Percentiles rank a stretch among this genome's conserved stretches.
Evolutionary conservation across 2,329 filamentous ascomycete genomes (phyloP).

Genomic region (Aspergillus pseudoviridinutans): DNA sequence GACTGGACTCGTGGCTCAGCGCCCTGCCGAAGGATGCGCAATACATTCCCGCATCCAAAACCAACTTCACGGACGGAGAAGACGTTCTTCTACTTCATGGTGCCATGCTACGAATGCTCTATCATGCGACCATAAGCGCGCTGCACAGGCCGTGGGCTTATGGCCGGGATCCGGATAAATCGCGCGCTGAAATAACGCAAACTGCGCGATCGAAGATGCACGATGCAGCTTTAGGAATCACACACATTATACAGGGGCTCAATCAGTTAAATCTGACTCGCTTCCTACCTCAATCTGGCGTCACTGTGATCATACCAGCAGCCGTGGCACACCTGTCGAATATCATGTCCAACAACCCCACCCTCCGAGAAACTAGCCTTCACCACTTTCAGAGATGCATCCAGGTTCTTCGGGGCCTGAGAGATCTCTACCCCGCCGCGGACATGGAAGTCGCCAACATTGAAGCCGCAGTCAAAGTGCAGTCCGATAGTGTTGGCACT

Average conservation of each 20-base stretch:
- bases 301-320: slow-evolving; percentile 79
- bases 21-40: slow-evolving; percentile 66
- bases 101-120: slow-evolving; percentile 84
- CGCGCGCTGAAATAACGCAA: slow-evolving; percentile 58
- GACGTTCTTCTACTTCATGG: slow-evolving; percentile 60
- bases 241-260: slow-evolving; percentile 70
- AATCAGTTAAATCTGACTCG: slow-evolving; percentile 66
- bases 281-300: slow-evolving; percentile 77
- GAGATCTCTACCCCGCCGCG: slow-evolving; percentile 80
- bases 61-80: slow-evolving; percentile 51
- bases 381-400: slow-evolving; percentile 80
- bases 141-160: slow-evolving; percentile 82
- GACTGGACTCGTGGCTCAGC: slow-evolving; percentile 69
- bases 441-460: slow-evolving; percentile 59
- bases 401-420: slow-evolving; percentile 74
- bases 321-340: slow-evolving; percentile 87
- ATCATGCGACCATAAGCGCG: slow-evolving; percentile 83
- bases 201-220: slow-evolving; percentile 73
- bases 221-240: slow-evolving; percentile 77
- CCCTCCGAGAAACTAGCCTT: slow-evolving; percentile 65
- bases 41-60: slow-evolving; percentile 60
- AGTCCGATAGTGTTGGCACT: slow-evolving; percentile 24
- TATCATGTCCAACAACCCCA: slow-evolving; percentile 71
- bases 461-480: slow-evolving; percentile 31
- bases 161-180: slow-evolving; percentile 49